phyloP scores from a whole-genome alignment of 805 yeast genomes.

The Monosporozyma unispora region DNA sequence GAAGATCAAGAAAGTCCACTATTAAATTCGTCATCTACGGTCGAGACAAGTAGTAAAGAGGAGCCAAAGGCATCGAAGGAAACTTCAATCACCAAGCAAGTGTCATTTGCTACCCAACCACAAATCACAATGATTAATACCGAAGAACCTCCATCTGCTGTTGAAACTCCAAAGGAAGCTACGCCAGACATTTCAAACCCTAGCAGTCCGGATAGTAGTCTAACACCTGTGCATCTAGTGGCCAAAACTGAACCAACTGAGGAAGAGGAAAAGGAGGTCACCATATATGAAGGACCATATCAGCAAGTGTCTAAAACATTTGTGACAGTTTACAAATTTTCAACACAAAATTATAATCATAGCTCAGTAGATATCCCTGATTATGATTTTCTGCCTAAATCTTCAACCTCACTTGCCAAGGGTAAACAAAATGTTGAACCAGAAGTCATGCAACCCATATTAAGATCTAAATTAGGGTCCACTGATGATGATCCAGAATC shows the following conservation, averaged over 20 bases:
- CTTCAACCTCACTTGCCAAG: neutral
- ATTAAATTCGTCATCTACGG: neutral
- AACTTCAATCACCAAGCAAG: slow-evolving; percentile 11
- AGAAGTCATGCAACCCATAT: neutral
- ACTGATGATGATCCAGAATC: neutral
- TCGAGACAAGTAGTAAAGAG: neutral
- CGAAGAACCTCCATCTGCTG: slow-evolving; percentile 6
- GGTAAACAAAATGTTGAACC: neutral
- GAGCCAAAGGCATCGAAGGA: neutral
- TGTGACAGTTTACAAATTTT: slow-evolving; percentile 28
- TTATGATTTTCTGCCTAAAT: slow-evolving; percentile 2
- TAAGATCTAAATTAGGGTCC: neutral
- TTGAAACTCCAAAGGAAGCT: slow-evolving; percentile 6
- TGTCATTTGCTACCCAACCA: slow-evolving; percentile 14
- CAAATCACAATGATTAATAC: slow-evolving; percentile 13
- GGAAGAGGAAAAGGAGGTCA: slow-evolving; percentile 11
- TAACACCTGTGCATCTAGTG: neutral
- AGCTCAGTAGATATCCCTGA: neutral
- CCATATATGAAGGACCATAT: slow-evolving; percentile 54
- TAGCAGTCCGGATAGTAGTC: neutral
- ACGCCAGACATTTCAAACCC: neutral
- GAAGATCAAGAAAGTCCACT: neutral
- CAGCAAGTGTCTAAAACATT: slow-evolving; percentile 50
- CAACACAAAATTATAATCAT: neutral
- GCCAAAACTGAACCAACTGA: slow-evolving; percentile 5